A percentile compares a stretch with the other conserved stretches of the same genome.
Conservation (phyloP, 1,284 basidiomycete genomes). For the Golubevia sp. region DNA sequence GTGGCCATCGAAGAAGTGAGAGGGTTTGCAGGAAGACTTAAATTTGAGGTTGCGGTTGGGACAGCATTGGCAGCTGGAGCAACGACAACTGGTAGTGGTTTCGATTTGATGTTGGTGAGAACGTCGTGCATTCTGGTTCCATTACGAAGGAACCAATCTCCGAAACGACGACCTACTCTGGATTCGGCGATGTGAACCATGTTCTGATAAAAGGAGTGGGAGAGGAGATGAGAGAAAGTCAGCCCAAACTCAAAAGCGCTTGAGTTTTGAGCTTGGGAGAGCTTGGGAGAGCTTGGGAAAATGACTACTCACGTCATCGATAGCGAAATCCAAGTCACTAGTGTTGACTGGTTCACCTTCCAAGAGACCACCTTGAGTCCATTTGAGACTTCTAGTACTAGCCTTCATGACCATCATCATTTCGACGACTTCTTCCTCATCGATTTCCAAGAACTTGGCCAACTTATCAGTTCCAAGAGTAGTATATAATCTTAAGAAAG, state of each 20-base stretch:
- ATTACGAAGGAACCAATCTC: slow-evolving; percentile 95
- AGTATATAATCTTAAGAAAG: slow-evolving; percentile 93
- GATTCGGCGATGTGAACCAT: slow-evolving; percentile 96
- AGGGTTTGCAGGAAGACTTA: no score
- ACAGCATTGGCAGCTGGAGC: background rate
- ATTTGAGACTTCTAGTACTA: slow-evolving; percentile 69
- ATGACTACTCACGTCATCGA: slow-evolving; percentile 78
- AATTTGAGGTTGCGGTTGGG: no score
- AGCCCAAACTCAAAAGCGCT: no score
- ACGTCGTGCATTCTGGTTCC: slow-evolving; percentile 49
- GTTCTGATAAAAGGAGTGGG: slow-evolving; percentile 66
- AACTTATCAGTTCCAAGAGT: slow-evolving; percentile 89
- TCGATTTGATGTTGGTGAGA: slow-evolving; percentile 31
- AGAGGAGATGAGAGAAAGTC: slow-evolving; percentile 9
- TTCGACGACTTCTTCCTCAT: slow-evolving; percentile 92
- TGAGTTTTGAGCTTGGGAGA: no score
- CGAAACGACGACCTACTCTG: slow-evolving; percentile 86
- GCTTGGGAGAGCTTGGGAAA: no score
- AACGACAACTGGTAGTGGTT: slow-evolving; percentile 36
- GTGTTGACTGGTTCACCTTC: slow-evolving; percentile 86
- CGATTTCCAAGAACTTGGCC: slow-evolving; percentile 79
- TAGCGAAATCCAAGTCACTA: slow-evolving; percentile 92
- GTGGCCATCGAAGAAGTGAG: no score
- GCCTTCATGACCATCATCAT: slow-evolving; percentile 97
- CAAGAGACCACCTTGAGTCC: slow-evolving; percentile 72